Evolutionary conservation across 345 rosid species (phyloP), one percentile per base, ranked within the genome.

Genomic region (Turritis glabra): DNA sequence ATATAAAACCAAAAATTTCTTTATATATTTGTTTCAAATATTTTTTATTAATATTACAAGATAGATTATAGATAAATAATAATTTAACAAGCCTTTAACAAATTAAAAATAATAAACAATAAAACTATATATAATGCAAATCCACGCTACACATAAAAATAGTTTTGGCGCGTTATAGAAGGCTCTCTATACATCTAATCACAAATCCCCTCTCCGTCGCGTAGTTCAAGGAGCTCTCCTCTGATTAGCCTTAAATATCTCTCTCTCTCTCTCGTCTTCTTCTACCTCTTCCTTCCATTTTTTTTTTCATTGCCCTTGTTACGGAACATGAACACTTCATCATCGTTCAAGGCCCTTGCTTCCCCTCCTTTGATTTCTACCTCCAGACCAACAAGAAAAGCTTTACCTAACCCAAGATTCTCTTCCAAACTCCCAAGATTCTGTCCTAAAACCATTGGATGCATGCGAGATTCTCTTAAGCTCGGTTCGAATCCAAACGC

Each of bases 321-420:
- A 40, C 74, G 55, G 79, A 76, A 33, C 70, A 76, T 76, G 80
- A 76, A 62, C 75, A 53, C 70, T 50, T 33, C 58, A 3, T 62
- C 65, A 13, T 48, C 75, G 19, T 61, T 62, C 29, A 53, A 61
- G 41, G 15, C 32, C 26, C 5, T 75, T 58, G 19, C 74, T 51
- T 52, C 70, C 53, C 70, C 58, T 53, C 75, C 79, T 15, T 26
- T 68, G 22, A 51, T 69, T 54, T 61, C 47, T 60, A 51, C 79
- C n/a, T 59, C 52, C 13, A 58, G 30, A 67, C 32, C 68, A 1
- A 15, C 59, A 29, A 14, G 1, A 12, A 68, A 30, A 41, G 2
- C 57, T 25, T 69, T 17, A 14, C 56, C 7, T 7, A 25, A 15
- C 70, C 33, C 64, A 26, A 76, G 27, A 43, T 21, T 29, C 23